These are phyloP conservation scores for Rhizoclosmatium sp. DNA, from an alignment of 192 early-diverging fungal species.

Conservation along the genomic window DNA sequence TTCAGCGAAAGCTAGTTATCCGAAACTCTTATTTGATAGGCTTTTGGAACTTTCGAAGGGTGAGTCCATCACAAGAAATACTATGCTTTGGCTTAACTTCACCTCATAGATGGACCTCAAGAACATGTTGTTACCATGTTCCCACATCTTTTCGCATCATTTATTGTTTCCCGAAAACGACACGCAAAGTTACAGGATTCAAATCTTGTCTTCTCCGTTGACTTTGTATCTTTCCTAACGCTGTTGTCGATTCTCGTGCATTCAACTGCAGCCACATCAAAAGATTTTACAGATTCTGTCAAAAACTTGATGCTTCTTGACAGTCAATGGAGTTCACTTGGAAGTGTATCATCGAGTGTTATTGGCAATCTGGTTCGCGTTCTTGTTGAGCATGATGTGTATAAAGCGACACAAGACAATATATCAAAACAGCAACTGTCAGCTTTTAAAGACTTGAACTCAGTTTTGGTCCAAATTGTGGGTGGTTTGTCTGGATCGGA, in stretches of 20 bases:
- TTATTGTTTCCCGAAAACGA: constrained; percentile 8
- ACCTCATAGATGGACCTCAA: not conserved
- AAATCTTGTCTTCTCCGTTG: constrained; percentile 5
- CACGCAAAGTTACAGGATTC: constrained; percentile 12
- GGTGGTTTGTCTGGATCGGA: not conserved
- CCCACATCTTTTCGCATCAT: constrained; percentile 5
- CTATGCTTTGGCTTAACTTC: not conserved
- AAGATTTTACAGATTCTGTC: not conserved
- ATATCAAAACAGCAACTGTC: constrained; percentile 7
- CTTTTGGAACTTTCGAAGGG: constrained; percentile 5
- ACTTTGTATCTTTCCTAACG: constrained; percentile 1
- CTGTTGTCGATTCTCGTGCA: not conserved
- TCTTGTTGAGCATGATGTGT: constrained; percentile 6
- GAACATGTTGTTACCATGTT: not conserved
- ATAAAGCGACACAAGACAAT: constrained; percentile 14
- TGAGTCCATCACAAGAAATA: not conserved
- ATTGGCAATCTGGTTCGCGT: not conserved
- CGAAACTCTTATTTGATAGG: constrained; percentile 16
- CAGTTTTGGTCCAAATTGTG: not conserved
- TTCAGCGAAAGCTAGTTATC: constrained; percentile 3
- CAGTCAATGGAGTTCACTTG: not conserved
- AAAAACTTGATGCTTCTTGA: not conserved
- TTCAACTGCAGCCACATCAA: not conserved
- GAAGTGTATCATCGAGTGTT: not conserved
- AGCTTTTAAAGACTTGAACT: constrained; percentile 3